Base-by-base conservation (phyloP, 2,329 filamentous ascomycete species). In the Curvularia verruculosa region DNA sequence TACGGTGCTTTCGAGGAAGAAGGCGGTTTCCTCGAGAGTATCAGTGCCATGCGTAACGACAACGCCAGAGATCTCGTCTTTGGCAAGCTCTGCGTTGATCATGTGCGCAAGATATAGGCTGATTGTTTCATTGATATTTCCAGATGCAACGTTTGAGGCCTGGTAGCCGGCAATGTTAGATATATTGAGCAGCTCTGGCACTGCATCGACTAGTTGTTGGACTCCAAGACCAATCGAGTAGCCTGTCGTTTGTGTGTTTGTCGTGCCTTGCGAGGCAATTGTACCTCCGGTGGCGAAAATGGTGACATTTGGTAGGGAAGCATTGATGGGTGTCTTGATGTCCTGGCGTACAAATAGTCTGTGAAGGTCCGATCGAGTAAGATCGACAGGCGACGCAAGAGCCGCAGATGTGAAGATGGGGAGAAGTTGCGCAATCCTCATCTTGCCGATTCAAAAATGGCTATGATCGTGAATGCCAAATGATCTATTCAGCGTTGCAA, bases 21-120 rank as follows among this genome's bases (percentile, higher is more conserved):
- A 87, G 8, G 85, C 83, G 0, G 83, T 83, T 71, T 88, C 86
- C 65, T 88, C 86, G 1, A 89, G 77, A 0, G 84, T 87, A 65
- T 89, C 87, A 8, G 87, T 89, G 46, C 87, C 86, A 64, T 89
- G 86, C 0, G 86, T 88, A 51, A 89, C 76, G 5, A 88, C 83
- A 6, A 82, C 83, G 34, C 85, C 73, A 9, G 71, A 64, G 37
- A 80, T 71, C 1, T 76, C 74, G 0, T 70, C 67, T 55, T 77
- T 78, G 24, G 80, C 78, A 3, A 86, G 75, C 53, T 83, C 82
- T 12, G 66, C 64, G 53, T 83, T 81, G 50, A 86, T 81, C 52
- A 77, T 73, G 23, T 81, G 75, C 5, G 80, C 77, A 34, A 87
- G 66, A 24, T 75, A 77, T 19, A 85, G 74, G 31, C 83, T 77